Base-by-base conservation (phyloP, 1,284 basidiomycete genomes). In the Fomitopsis pinicola region DNA sequence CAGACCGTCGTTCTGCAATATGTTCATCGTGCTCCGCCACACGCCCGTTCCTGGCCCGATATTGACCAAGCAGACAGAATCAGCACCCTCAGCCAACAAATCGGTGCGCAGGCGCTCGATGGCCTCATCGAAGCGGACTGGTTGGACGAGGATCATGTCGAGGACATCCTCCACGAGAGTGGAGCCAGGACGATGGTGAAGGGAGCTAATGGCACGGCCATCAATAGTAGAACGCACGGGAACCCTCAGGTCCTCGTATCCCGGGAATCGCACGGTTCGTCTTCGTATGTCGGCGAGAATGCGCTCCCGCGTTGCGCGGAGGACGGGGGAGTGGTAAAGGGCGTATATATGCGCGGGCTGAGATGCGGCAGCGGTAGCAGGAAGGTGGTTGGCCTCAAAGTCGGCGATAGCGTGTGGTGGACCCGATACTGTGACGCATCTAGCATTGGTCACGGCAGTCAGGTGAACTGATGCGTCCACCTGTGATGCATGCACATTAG, bases 121-220 rank as follows among this genome's bases (percentile, higher is more conserved):
- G 35, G 84, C 77, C 2, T 69, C 60, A 66, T 81, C 76, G 83
- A 85, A 88, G 63, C 83, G 79, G 42, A 86, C 83, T 0, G 82
- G 81, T 57, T 83, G 76, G 22, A 78, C 72, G 15, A 89, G 74
- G 14, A 86, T 73, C 82, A 87, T 82, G 67, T 86, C 81, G n/a
- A 88, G 69, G 26, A 86, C 75, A 28, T 72, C 67, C 58, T 81
- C 77, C 2, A 82, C 67, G 14, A 88, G 76, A 0, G 79, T 75
- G 33, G 66, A 69, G 17, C 36, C 55, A 66, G 60, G 26, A 60
- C 62, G 5, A 17, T 57, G 52, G 4, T 59, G 69, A 33, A 38
- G 60, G 59, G 36, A 67, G 65, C 19, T 63, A 55, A 81, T 70
- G 6, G 73, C 53, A 30, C 78, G 69, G 1, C 85, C 86, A 12